Evolutionary conservation across 257 asterid species (phyloP), one percentile per base, ranked within the genome.

Genomic region (Solanum lignicaule): DNA sequence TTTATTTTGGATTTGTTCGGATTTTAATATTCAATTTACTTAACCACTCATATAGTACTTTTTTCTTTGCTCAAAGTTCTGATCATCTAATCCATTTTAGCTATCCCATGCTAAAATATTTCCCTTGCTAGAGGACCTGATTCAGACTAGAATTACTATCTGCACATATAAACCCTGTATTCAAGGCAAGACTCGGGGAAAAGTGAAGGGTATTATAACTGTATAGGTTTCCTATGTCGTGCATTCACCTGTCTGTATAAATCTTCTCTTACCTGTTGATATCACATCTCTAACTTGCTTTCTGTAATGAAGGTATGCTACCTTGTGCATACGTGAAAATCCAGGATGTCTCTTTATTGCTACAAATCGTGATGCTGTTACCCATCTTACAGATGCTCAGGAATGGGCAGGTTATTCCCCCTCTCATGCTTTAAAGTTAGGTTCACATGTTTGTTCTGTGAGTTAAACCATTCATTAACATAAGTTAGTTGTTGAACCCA

Each of bases 311-410:
- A 97, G 98, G 98, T 97, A 97, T 31, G 99, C 98, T 72, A 96
- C 99, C 83, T 88, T 97, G 89, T 97, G 99, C 93, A 93, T 97
- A 90, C 98, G 99, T 36, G 99, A 97, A 90, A 97, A 97, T 88
- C 99, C 98, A 1, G 98, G 98, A 84, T 97, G 99, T 87, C 98
- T 97, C 87, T 97, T 97, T 91, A 95, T 97, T 88, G 99, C 99
- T 15, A 97, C 99, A 25, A 97, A 97, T 90, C 95, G 98, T 11
- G 99, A 97, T 88, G 99, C 99, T 85, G 99, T 97, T 72, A 97
- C 99, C 87, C 99, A 97, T 93, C 98, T 97, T 86, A 97, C 99
- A 15, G 99, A 97, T 93, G 99, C 99, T 91, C 99, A 97, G 87
- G 99, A 97, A 94, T 97, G 99, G 99, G 99, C 99, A 96, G 99